phyloP scores from a whole-genome alignment of 345 rosid species.

The Abelmoschus esculentus region DNA sequence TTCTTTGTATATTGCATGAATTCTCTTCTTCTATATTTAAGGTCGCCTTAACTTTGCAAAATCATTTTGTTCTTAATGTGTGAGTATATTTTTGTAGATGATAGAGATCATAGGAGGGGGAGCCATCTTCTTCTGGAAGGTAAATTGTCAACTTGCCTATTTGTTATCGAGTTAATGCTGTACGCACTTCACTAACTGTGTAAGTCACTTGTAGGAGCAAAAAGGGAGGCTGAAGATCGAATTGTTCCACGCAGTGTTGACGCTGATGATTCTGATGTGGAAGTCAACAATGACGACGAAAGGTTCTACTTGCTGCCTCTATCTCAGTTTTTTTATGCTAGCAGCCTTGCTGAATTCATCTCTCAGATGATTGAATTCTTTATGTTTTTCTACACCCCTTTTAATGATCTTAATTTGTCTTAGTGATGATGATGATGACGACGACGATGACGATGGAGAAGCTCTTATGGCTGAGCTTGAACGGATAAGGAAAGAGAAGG shows the following conservation, averaged over 20 bases:
- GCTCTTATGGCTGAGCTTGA: slow-evolving; percentile 95
- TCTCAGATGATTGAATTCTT: background rate
- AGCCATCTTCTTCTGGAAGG: slow-evolving; percentile 81
- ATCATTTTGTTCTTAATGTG: background rate
- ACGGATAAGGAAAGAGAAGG: slow-evolving; percentile 85
- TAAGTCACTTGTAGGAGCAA: slow-evolving; percentile 37
- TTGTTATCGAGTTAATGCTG: slow-evolving; percentile 1
- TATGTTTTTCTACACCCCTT: background rate
- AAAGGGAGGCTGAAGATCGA: slow-evolving; percentile 78
- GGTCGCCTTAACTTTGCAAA: background rate
- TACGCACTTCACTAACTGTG: slow-evolving; percentile 19
- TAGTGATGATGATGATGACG: slow-evolving; percentile 44
- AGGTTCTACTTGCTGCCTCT: slow-evolving; percentile 32
- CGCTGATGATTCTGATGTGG: slow-evolving; percentile 97
- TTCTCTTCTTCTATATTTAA: background rate
- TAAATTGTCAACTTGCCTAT: slow-evolving; percentile 11
- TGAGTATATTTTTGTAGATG: slow-evolving; percentile 43
- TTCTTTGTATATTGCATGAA: background rate
- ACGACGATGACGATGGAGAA: slow-evolving; percentile 78
- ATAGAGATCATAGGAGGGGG: slow-evolving; percentile 77
- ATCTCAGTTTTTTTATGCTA: slow-evolving; percentile 5
- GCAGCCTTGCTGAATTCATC: background rate
- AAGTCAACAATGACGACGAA: slow-evolving; percentile 54
- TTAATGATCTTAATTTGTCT: slow-evolving; percentile 3
- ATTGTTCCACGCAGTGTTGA: slow-evolving; percentile 70